These are phyloP conservation scores for Nemania diffusa DNA, from an alignment of 2,329 filamentous ascomycete genomes.

Conservation along the genomic window DNA sequence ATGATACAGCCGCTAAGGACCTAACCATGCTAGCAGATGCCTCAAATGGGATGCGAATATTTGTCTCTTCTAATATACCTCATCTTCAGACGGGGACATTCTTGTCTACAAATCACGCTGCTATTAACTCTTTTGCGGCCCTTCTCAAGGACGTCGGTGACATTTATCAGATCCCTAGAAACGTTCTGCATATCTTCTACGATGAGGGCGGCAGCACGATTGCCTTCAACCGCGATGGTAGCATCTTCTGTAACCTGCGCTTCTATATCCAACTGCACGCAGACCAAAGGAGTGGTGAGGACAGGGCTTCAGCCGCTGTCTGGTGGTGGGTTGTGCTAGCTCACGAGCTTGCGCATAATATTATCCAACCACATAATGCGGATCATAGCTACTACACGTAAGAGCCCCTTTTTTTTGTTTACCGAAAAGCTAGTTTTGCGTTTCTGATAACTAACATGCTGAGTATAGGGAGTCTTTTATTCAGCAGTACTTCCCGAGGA, in stretches of 20 bases:
- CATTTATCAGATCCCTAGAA: constrained; percentile 76
- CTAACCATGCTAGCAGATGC: constrained; percentile 76
- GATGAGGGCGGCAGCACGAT: constrained; percentile 83
- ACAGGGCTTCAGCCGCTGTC: constrained; percentile 74
- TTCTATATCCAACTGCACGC: constrained; percentile 86
- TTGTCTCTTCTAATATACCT: constrained; percentile 68
- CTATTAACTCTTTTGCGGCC: constrained; percentile 75
- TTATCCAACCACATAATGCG: constrained; percentile 80
- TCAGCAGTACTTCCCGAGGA: constrained; percentile 78
- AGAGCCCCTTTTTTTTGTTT: constrained; percentile 44
- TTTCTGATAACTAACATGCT: constrained; percentile 5
- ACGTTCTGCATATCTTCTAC: constrained; percentile 86
- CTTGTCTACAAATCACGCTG: constrained; percentile 66
- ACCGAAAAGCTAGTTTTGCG: neutral
- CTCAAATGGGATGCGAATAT: constrained; percentile 78
- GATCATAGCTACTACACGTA: constrained; percentile 86
- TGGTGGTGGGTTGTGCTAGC: constrained; percentile 98
- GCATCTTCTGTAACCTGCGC: constrained; percentile 92
- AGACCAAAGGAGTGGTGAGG: constrained; percentile 57
- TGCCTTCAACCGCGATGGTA: constrained; percentile 88
- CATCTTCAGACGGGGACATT: constrained; percentile 63
- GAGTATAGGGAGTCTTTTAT: constrained; percentile 75
- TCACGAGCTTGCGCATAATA: constrained; percentile 94
- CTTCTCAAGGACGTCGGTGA: constrained; percentile 75
- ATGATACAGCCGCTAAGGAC: constrained; percentile 78